Conservation (phyloP, 108 stramenopile species). For the Skeletonema potamos region DNA sequence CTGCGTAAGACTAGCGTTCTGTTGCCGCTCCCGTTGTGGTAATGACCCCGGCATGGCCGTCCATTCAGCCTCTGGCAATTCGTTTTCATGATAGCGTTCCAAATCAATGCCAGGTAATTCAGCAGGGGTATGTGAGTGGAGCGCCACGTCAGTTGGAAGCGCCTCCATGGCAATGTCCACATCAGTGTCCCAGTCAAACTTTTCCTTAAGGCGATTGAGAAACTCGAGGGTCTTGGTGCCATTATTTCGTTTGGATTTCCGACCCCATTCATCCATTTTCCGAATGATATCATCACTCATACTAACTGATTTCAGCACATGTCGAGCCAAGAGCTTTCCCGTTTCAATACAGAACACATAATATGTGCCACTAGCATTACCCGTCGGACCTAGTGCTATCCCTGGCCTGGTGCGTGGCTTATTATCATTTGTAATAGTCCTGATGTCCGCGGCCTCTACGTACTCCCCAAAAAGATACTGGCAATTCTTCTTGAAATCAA, state of each 20-base stretch:
- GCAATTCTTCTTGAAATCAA: constrained; percentile 31
- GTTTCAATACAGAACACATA: constrained; percentile 23
- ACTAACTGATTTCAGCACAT: background rate
- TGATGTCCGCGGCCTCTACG: constrained; percentile 23
- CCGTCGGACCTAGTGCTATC: background rate
- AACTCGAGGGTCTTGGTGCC: background rate
- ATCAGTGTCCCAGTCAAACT: constrained; percentile 4
- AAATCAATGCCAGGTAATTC: constrained; percentile 11
- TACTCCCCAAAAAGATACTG: constrained; percentile 20
- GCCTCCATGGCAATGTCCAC: background rate
- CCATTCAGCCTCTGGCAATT: too few relatives aligned
- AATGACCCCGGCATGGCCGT: background rate
- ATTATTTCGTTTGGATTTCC: background rate
- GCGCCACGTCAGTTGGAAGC: background rate
- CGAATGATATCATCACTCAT: constrained; percentile 9
- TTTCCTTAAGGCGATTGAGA: background rate
- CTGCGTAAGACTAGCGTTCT: too few relatives aligned
- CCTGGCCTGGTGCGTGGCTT: background rate
- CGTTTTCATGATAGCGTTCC: too few relatives aligned
- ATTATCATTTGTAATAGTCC: constrained; percentile 6
- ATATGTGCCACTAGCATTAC: constrained; percentile 34
- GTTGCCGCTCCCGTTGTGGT: too few relatives aligned
- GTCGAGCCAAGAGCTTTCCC: constrained; percentile 18
- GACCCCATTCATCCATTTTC: background rate
- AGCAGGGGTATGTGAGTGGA: constrained; percentile 2